These are phyloP conservation scores for Pseudomonodictys pantanalensis DNA, from an alignment of 495 filamentous ascomycete genomes.

Conservation along the genomic window DNA sequence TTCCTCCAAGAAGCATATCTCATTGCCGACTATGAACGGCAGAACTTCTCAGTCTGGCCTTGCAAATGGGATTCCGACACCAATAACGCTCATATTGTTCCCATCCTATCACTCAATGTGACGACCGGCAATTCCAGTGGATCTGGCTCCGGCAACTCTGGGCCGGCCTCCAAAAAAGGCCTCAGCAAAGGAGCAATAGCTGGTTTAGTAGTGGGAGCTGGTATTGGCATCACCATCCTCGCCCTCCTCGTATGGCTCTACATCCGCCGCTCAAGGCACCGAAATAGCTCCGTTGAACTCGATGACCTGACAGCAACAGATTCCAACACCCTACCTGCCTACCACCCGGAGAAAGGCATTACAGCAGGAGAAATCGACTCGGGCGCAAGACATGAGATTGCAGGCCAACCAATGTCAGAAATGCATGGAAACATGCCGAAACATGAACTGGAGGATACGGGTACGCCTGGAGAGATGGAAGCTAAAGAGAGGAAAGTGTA, in stretches of 20 bases:
- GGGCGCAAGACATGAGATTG: constrained; percentile 1
- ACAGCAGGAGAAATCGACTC: constrained; percentile 6
- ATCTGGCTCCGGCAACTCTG: constrained; percentile 16
- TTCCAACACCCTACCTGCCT: not conserved
- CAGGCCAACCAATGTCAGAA: constrained; percentile 3
- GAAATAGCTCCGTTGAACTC: not conserved
- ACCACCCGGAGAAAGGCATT: not conserved
- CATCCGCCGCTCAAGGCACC: not conserved
- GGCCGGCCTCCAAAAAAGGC: not conserved
- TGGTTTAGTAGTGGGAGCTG: constrained; percentile 46
- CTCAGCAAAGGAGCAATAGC: constrained; percentile 28
- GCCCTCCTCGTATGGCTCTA: not conserved
- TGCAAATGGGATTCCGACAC: constrained; percentile 60
- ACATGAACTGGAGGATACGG: constrained; percentile 15
- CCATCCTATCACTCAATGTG: constrained; percentile 43
- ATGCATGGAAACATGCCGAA: constrained; percentile 1
- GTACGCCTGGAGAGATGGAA: not conserved
- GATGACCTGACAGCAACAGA: not conserved
- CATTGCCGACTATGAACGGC: constrained; percentile 47
- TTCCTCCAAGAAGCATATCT: constrained; percentile 59
- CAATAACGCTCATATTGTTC: constrained; percentile 49
- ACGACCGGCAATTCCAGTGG: constrained; percentile 35
- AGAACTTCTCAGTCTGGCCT: constrained; percentile 48
- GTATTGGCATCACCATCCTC: constrained; percentile 38
- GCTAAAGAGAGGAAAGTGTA: constrained; percentile 1